Percentiles rank a stretch among this genome's conserved stretches.
Conservation (phyloP, 2,329 filamentous ascomycete species). For the Ophiognomonia clavigignenti-juglandacearum region DNA sequence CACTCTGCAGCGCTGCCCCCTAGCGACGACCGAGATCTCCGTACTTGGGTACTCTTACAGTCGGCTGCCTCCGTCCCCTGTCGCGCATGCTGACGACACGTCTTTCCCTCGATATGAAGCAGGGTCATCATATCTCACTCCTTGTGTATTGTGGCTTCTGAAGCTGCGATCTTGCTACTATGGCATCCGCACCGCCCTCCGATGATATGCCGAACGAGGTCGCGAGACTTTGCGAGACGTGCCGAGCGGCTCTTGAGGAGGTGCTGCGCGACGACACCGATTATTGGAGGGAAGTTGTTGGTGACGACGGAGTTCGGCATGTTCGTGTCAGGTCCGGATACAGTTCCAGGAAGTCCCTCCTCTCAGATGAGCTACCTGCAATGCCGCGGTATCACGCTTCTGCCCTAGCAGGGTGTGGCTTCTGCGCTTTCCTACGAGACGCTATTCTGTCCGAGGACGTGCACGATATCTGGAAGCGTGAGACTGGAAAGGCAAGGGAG, state of each 20-base stretch:
- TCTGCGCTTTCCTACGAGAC: not conserved
- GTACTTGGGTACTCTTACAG: no score
- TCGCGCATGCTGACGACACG: no score
- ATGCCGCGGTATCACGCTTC: not conserved
- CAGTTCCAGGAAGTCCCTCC: not conserved
- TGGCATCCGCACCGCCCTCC: not conserved
- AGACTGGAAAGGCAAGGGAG: not conserved
- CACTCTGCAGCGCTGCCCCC: no score
- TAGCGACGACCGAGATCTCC: no score
- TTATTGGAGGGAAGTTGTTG: not conserved
- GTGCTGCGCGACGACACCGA: not conserved
- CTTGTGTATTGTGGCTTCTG: no score
- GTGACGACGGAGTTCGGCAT: not conserved
- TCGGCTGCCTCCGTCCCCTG: no score
- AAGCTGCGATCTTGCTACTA: no score
- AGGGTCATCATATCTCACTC: no score
- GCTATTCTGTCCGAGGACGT: not conserved
- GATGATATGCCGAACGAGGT: not conserved
- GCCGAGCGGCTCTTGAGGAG: not conserved
- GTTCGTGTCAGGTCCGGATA: no score
- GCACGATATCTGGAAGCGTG: not conserved
- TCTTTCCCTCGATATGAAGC: no score
- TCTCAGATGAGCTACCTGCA: not conserved
- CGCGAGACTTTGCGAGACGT: not conserved
- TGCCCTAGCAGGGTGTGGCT: not conserved